Conservation (phyloP, 2,329 filamentous ascomycete species). For the Exophiala bonariae region DNA sequence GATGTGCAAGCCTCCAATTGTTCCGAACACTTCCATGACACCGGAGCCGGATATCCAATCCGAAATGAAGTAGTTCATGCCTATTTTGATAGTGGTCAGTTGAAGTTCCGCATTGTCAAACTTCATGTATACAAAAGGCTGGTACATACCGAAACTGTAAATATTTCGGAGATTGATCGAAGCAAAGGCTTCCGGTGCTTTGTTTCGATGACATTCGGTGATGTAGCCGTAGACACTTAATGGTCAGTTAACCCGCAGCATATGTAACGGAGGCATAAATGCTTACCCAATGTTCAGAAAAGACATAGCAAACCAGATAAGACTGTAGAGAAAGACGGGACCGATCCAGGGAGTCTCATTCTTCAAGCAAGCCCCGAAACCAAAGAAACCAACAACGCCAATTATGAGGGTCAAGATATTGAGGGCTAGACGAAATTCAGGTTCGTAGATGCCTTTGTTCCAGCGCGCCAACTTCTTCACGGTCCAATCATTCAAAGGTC, state of each 20-base stretch:
- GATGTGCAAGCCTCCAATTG: slow-evolving; percentile 36
- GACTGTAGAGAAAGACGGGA: slow-evolving; percentile 16
- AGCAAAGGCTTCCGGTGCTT: slow-evolving; percentile 34
- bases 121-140: not conserved
- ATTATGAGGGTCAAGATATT: slow-evolving; percentile 18
- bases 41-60: slow-evolving; percentile 36
- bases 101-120: not conserved
- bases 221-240: slow-evolving; percentile 35
- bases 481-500: slow-evolving; percentile 33
- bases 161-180: slow-evolving; percentile 32
- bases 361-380: slow-evolving; percentile 34
- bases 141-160: slow-evolving; percentile 34
- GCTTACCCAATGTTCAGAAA: slow-evolving; percentile 22
- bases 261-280: not conserved
- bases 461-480: slow-evolving; percentile 40
- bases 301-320: slow-evolving; percentile 27
- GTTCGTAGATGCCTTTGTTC: slow-evolving; percentile 42
- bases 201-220: slow-evolving; percentile 36
- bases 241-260: not conserved
- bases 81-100: too few relatives aligned
- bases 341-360: slow-evolving; percentile 18
- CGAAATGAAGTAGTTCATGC: slow-evolving; percentile 34
- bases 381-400: slow-evolving; percentile 35
- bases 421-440: slow-evolving; percentile 39
- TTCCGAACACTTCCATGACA: slow-evolving; percentile 35